phyloP scores from a whole-genome alignment of 345 rosid genomes.

The Eutrema heterophyllum region DNA sequence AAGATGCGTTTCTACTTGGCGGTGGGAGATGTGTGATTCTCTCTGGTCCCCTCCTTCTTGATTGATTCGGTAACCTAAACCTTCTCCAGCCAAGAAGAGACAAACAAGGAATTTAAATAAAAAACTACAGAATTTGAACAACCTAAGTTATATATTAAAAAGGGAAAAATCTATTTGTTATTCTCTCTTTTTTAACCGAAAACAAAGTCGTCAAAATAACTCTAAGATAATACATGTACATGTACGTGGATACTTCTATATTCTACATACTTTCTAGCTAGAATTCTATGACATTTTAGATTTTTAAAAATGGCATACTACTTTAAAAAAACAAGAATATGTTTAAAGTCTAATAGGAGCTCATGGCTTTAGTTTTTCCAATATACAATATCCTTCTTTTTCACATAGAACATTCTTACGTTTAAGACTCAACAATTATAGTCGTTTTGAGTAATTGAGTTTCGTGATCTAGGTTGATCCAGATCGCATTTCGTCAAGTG shows the following conservation, averaged over 20 bases:
- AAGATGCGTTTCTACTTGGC: not conserved
- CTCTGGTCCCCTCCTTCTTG: not conserved
- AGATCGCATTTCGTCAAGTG: too few relatives aligned
- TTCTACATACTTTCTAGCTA: not conserved
- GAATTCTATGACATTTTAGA: not conserved
- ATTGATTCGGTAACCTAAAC: slow-evolving; percentile 21
- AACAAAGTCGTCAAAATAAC: not conserved
- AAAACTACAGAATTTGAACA: not conserved
- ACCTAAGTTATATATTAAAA: not conserved
- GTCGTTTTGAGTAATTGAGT: too few relatives aligned
- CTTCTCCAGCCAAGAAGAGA: slow-evolving; percentile 5
- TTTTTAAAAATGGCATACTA: not conserved
- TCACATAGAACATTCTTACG: not conserved
- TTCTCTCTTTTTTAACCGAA: not conserved
- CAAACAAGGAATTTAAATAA: not conserved
- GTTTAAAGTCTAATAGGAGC: not conserved
- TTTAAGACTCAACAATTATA: not conserved
- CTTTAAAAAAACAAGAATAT: not conserved
- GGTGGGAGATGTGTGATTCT: slow-evolving; percentile 8
- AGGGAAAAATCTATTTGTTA: not conserved
- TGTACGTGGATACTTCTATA: not conserved
- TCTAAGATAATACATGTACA: not conserved
- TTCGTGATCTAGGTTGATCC: too few relatives aligned
- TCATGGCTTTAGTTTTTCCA: not conserved
- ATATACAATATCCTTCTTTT: not conserved